These are phyloP conservation scores for Prinsepia uniflora DNA, from an alignment of 306 rosid species.

Conservation along the genomic window DNA sequence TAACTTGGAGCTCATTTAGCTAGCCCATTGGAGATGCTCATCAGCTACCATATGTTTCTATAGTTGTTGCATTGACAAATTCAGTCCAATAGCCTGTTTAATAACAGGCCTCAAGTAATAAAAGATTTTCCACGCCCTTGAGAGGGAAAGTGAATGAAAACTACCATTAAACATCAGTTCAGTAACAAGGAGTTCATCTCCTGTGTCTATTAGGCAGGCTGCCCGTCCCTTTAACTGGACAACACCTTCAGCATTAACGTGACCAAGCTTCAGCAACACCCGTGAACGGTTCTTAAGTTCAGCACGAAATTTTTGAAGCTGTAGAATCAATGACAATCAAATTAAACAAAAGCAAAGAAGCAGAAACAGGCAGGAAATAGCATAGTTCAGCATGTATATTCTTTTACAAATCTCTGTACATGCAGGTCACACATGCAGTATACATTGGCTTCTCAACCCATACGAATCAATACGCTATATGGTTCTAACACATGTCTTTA, in stretches of 20 bases:
- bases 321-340: constrained; percentile 18
- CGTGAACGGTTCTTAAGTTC: constrained; percentile 90
- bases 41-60: background rate
- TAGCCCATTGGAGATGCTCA: too few species aligned
- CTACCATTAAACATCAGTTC: constrained; percentile 98
- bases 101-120: constrained; percentile 1
- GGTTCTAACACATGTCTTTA: background rate
- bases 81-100: background rate
- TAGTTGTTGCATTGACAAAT: constrained; percentile 1
- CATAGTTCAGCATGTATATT: background rate
- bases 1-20: too few species aligned
- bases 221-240: constrained; percentile 97
- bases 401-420: background rate
- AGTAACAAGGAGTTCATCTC: constrained; percentile 95
- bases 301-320: constrained; percentile 93
- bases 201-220: constrained; percentile 98
- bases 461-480: constrained; percentile 1
- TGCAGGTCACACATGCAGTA: background rate
- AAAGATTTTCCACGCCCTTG: constrained; percentile 3
- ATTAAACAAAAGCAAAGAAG: constrained; percentile 4
- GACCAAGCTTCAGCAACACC: constrained; percentile 94
- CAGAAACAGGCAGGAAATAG: background rate
- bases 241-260: constrained; percentile 84
- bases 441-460: constrained; percentile 11
- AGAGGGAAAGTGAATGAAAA: constrained; percentile 9